Conservation (phyloP, 2,329 filamentous ascomycete genomes). For the Fusarium devonianum region DNA sequence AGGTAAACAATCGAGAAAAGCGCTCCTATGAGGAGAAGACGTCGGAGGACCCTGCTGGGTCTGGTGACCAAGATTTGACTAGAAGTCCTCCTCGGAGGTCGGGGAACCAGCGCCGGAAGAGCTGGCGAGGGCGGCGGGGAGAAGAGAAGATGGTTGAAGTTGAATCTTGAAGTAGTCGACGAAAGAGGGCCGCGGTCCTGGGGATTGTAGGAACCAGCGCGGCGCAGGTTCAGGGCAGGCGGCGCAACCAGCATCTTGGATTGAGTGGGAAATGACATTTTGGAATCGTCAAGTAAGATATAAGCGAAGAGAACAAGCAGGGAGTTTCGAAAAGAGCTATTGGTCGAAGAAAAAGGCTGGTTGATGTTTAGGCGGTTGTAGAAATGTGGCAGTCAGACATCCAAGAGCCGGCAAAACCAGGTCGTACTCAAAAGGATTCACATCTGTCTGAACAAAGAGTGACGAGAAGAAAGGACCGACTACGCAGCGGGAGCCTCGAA, state of each 20-base stretch:
- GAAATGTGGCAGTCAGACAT: slow-evolving; percentile 1
- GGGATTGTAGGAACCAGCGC: slow-evolving; percentile 63
- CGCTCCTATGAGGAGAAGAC: slow-evolving; percentile 61
- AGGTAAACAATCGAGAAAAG: slow-evolving; percentile 61
- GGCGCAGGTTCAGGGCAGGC: slow-evolving; percentile 65
- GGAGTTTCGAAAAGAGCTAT: slow-evolving; percentile 30
- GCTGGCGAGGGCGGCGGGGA: slow-evolving; percentile 74
- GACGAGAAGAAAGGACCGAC: slow-evolving; percentile 17
- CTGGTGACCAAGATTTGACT: slow-evolving; percentile 55
- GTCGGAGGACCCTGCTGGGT: slow-evolving; percentile 64
- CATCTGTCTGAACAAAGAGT: slow-evolving; percentile 19
- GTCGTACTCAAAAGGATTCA: slow-evolving; percentile 8
- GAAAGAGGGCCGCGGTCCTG: slow-evolving; percentile 63
- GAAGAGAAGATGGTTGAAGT: slow-evolving; percentile 72
- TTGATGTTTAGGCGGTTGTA: slow-evolving; percentile 9
- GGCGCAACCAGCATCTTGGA: slow-evolving; percentile 61
- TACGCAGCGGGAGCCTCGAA: too few relatives aligned
- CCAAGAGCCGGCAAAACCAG: slow-evolving; percentile 16
- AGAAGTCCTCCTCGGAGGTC: slow-evolving; percentile 66
- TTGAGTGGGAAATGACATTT: slow-evolving; percentile 54
- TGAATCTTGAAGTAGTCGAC: slow-evolving; percentile 68
- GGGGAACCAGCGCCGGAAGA: slow-evolving; percentile 71
- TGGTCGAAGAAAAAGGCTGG: slow-evolving; percentile 33
- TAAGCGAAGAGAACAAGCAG: slow-evolving; percentile 15
- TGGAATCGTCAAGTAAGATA: slow-evolving; percentile 14